A percentile compares a stretch with the other conserved stretches of the same genome.
These are phyloP conservation scores for Lumnitzera littorea DNA, from an alignment of 345 rosid genomes.

Conservation along the genomic window DNA sequence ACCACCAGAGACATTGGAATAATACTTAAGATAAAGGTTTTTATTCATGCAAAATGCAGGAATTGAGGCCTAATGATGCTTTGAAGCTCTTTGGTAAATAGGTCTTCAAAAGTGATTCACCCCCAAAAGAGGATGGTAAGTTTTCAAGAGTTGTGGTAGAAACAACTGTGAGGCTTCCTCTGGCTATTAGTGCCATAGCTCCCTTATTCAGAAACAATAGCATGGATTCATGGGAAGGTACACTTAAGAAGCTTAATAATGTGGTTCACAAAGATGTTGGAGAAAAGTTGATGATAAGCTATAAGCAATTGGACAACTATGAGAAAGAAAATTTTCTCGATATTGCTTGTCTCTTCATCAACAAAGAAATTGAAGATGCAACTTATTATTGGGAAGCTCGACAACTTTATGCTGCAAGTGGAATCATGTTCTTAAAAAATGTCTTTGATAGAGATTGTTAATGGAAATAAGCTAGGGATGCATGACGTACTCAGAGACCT, in stretches of 20 bases:
- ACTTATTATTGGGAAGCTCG: background rate
- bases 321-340: slow-evolving; percentile 19
- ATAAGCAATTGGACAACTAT: slow-evolving; percentile 11
- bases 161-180: background rate
- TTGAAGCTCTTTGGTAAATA: slow-evolving; percentile 3
- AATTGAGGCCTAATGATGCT: slow-evolving; percentile 4
- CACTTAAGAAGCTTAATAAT: slow-evolving; percentile 3
- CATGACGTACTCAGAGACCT: slow-evolving; percentile 14
- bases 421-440: background rate
- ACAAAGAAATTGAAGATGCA: slow-evolving; percentile 3
- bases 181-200: background rate
- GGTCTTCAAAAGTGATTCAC: too few relatives aligned
- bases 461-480: background rate
- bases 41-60: slow-evolving; percentile 6
- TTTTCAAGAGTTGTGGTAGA: too few relatives aligned
- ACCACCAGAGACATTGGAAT: background rate
- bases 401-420: background rate
- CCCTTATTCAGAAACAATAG: background rate
- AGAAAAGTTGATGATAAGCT: slow-evolving; percentile 13
- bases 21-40: slow-evolving; percentile 4
- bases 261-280: slow-evolving; percentile 12
- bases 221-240: background rate
- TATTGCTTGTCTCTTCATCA: slow-evolving; percentile 20
- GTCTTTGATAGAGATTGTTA: background rate
- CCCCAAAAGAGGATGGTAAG: too few relatives aligned